Base-by-base conservation (phyloP, 1,139 yeast species). In the Geotrichum histeridarum region DNA sequence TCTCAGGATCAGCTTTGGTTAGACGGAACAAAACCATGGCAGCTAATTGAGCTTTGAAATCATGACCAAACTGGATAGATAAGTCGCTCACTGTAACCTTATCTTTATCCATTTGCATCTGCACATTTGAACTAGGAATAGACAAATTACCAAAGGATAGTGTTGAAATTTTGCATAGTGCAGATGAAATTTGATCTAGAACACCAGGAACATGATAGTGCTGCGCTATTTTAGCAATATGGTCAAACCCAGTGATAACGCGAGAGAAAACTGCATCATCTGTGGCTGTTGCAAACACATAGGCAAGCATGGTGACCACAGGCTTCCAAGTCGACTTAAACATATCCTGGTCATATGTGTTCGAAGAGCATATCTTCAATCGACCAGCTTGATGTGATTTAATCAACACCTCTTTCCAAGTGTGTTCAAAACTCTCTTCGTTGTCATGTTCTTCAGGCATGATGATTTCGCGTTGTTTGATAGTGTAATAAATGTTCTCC, bases 371-470 rank as follows among this genome's bases (percentile, higher is more conserved):
- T 60, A 58, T 36, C 60, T 61, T 57, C 30, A 64, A 56, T 8
- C 58, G 54, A 6, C 72, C 73, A 4, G 71, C 69, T 33, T 62
- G 62, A 35, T 61, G 63, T 8, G 63, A 65, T 58, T 62, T 66
- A 1, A 89, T 80, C 53, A 91, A 80, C 60, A 89, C 72, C 59
- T 87, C 86, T 63, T 86, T 86, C 99, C 99, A 94, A 15, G 86
- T 83, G 65, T 87, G 93, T 66, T 91, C 98, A 71, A 91, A 93
- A 83, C 96, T 86, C 65, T 86, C 90, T 35, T 83, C 84, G 15
- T 76, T 76, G 42, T 89, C 90, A 64, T 91, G 98, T 67, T 94
- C 99, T 64, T 93, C 99, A 0, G 99, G 98, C 91, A 94, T 88
- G 54, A 94, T 89, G 59, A 93, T 93, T 70, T 94, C 99, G 52